Evolutionary conservation across 1,284 basidiomycete genomes (phyloP).

Genomic region (Mycena citricolor): DNA sequence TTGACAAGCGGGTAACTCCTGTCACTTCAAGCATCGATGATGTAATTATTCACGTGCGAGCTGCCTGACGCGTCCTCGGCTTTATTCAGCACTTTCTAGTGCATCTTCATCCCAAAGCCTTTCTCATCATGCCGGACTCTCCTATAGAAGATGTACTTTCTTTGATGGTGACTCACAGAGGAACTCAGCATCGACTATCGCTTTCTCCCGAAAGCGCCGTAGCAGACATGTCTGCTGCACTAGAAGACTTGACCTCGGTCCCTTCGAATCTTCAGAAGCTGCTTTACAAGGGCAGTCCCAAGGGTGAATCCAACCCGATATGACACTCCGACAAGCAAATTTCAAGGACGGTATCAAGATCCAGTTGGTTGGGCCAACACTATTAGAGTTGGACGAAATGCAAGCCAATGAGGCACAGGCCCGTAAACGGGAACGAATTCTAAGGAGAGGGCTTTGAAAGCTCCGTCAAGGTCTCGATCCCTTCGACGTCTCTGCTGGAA

Average conservation of each 20-base stretch:
- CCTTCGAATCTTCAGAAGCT: constrained; percentile 67
- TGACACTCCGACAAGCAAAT: constrained; percentile 51
- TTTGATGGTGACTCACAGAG: constrained; percentile 48
- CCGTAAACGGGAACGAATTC: constrained; percentile 52
- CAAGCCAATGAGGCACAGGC: constrained; percentile 57
- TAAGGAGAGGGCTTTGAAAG: constrained; percentile 58
- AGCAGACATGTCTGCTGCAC: constrained; percentile 42
- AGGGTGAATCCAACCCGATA: constrained; percentile 32
- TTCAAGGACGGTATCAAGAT: constrained; percentile 62
- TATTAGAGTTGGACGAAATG: constrained; percentile 53
- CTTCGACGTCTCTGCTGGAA: not conserved
- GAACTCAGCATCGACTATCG: constrained; percentile 44
- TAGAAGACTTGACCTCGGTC: constrained; percentile 65
- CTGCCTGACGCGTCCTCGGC: too few relatives aligned
- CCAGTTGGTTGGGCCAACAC: constrained; percentile 66
- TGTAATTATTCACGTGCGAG: too few relatives aligned
- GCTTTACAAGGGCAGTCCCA: constrained; percentile 68
- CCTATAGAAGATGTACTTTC: too few relatives aligned
- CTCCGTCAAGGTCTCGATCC: constrained; percentile 55
- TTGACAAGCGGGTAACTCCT: too few relatives aligned
- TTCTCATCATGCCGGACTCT: too few relatives aligned
- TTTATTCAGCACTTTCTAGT: too few relatives aligned
- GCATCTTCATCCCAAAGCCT: too few relatives aligned
- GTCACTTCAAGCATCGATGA: too few relatives aligned
- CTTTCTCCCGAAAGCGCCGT: constrained; percentile 49